phyloP scores from a whole-genome alignment of 345 rosid species.

The Aquilaria yunnanensis region DNA sequence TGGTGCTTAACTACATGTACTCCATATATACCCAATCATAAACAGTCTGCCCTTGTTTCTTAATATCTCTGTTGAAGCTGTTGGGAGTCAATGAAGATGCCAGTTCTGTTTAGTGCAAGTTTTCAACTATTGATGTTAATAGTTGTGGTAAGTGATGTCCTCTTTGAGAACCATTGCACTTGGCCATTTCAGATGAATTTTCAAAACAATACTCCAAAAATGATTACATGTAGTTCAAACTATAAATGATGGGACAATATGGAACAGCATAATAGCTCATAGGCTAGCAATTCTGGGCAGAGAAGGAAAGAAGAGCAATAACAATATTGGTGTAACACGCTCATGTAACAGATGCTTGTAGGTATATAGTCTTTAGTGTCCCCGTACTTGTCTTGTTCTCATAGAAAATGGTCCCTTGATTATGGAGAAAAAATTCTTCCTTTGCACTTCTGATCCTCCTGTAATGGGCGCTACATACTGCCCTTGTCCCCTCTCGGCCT shows the following conservation, averaged over 20 bases:
- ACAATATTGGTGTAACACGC: too few species aligned
- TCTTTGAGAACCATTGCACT: too few species aligned
- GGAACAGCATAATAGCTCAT: background rate
- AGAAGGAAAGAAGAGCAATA: too few species aligned
- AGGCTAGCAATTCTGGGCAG: too few species aligned
- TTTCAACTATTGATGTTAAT: too few species aligned
- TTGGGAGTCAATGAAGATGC: too few species aligned
- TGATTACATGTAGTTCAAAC: slow-evolving; percentile 11
- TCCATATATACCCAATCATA: too few species aligned
- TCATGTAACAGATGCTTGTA: background rate
- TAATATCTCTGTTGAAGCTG: too few species aligned
- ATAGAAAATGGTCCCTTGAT: slow-evolving; percentile 46
- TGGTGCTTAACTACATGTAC: too few species aligned
- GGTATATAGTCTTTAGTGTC: slow-evolving; percentile 40
- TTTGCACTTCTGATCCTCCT: slow-evolving; percentile 21
- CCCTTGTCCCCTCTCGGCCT: slow-evolving; percentile 22
- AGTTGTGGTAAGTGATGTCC: too few species aligned
- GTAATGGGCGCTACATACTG: slow-evolving; percentile 17
- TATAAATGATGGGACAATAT: background rate
- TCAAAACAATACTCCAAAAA: slow-evolving; percentile 1
- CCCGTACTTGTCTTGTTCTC: slow-evolving; percentile 54
- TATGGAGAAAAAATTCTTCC: slow-evolving; percentile 21
- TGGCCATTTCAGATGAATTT: background rate
- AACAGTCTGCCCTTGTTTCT: too few species aligned
- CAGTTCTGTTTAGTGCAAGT: too few species aligned